Evolutionary conservation across 371 early-diverging fungal genomes (phyloP).

Genomic region (Fennellomyces sp.): DNA sequence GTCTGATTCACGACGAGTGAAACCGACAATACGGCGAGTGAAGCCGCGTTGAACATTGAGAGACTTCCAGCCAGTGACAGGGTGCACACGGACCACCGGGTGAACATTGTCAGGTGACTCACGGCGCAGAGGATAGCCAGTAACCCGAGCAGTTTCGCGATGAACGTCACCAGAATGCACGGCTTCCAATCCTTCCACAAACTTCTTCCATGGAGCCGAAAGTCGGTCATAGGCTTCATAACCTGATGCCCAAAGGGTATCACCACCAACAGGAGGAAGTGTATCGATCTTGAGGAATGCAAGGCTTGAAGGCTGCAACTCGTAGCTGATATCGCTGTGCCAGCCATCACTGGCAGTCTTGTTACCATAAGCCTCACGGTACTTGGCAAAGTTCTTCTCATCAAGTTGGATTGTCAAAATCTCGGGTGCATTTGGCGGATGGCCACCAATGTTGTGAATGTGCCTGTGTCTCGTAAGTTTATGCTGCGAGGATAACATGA

Average conservation of each 20-base stretch:
- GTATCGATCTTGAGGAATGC: slow-evolving; percentile 58
- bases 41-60: slow-evolving; percentile 64
- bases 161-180: slow-evolving; percentile 60
- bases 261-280: slow-evolving; percentile 60
- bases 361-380: neutral
- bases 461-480: no score
- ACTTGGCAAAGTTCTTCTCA: neutral
- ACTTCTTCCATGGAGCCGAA: slow-evolving; percentile 51
- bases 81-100: slow-evolving; percentile 67
- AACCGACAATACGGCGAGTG: slow-evolving; percentile 59
- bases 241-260: slow-evolving; percentile 61
- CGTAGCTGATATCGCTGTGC: slow-evolving; percentile 70
- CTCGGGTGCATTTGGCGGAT: slow-evolving; percentile 2
- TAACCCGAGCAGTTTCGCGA: slow-evolving; percentile 29
- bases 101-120: slow-evolving; percentile 46
- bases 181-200: slow-evolving; percentile 62
- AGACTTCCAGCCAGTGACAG: slow-evolving; percentile 69
- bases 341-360: slow-evolving; percentile 20
- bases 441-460: neutral
- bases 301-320: slow-evolving; percentile 57
- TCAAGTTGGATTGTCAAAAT: slow-evolving; percentile 1
- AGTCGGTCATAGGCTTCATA: slow-evolving; percentile 66
- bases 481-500: no score
- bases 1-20: slow-evolving; percentile 61
- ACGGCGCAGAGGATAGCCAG: slow-evolving; percentile 50